Base-by-base conservation (phyloP, 2,329 filamentous ascomycete species). In the Fusarium mangiferae region DNA sequence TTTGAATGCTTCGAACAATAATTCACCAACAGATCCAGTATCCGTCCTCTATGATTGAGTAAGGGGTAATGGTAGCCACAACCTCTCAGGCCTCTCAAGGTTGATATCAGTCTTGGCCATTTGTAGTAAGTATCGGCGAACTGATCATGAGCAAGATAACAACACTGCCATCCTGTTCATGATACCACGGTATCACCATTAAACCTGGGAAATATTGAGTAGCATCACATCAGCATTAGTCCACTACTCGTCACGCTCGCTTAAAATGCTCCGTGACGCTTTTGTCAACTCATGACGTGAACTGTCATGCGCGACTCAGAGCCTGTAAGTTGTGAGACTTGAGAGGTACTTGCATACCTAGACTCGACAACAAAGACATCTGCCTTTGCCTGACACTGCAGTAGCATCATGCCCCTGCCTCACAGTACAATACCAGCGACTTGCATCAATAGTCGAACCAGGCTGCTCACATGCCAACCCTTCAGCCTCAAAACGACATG, bases 391-490 rank as follows among this genome's bases (percentile, higher is more conserved):
- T 39, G 36, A 13, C 52, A 28, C 35, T 52, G 35, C 52, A 59
- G 35, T 36, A 26, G 33, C 4, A 36, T 52, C 15, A 48, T 30
- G 20, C 35, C 48, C 38, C 61, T 51, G 33, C 42, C 33, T 59
- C 52, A 39, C 51, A 39, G 36, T 39, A 41, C 57, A 44, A 61
- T 65, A 68, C 39, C 36, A 72, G 63, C 67, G 30, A 59, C 46
- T 55, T 74, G 72, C 68, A 66, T 74, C 67, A 74, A 74, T 74
- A 74, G 59, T 68, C 42, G 49, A 60, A 45, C 45, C 39, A 61
- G 51, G 38, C 56, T 68, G 66, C 49, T 73, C 66, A 73, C 60
- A 70, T 73, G 55, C 59, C 44, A 42, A 30, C 45, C 45, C 38
- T 72, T 74, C 68, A 66, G 59, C 72, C 67, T 72, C 72, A 62